Evolutionary conservation across 2,329 filamentous ascomycete species (phyloP).

Genomic region (Sarocladiaceae sp.): DNA sequence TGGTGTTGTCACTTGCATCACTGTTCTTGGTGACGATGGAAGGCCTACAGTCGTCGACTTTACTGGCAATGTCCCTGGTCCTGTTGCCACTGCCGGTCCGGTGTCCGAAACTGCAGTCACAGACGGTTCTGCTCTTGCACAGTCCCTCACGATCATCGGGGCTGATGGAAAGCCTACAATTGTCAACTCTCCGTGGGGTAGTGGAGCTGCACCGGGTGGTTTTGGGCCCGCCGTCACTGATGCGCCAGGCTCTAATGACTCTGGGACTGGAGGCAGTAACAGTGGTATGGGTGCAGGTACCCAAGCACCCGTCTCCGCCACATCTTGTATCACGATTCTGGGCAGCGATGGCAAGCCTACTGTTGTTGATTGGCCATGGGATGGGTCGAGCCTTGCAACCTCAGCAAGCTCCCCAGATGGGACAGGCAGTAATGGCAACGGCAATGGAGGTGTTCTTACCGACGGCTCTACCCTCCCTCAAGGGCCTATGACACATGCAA

Average conservation of each 20-base stretch:
- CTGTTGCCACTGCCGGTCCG: neutral
- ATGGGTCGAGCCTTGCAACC: neutral
- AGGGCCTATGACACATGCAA: constrained; percentile 4
- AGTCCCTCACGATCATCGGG: constrained; percentile 9
- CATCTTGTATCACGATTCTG: neutral
- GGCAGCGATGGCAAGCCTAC: constrained; percentile 9
- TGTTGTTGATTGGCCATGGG: constrained; percentile 9
- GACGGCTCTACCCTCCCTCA: neutral
- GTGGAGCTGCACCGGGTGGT: neutral
- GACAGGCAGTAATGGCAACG: neutral
- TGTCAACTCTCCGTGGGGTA: neutral
- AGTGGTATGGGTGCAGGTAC: neutral
- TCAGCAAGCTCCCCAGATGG: neutral
- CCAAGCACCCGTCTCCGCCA: neutral
- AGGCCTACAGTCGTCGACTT: constrained; percentile 10
- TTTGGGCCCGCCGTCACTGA: neutral
- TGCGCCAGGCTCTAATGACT: neutral
- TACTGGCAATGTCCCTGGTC: neutral
- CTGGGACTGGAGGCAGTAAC: neutral
- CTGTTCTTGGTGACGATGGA: constrained; percentile 7
- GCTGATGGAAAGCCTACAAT: constrained; percentile 7
- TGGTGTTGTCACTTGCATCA: constrained; percentile 1
- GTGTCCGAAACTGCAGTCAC: neutral
- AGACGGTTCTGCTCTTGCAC: constrained; percentile 1
- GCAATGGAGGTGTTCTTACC: neutral